Evolutionary conservation across 2,329 filamentous ascomycete species (phyloP).

Genomic region (Trichoderma harzianum): DNA sequence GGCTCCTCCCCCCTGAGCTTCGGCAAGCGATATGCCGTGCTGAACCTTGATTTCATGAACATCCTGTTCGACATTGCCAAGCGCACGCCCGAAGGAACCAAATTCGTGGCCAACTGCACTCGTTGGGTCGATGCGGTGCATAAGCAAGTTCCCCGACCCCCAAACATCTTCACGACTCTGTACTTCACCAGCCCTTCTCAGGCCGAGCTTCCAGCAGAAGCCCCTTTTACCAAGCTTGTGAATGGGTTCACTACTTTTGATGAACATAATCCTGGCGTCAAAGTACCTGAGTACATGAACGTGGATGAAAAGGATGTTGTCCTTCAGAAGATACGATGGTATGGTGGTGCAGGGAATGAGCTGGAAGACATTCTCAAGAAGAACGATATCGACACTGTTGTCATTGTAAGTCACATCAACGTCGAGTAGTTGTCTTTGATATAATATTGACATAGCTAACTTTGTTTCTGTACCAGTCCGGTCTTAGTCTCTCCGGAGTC

Average conservation of each 20-base stretch:
- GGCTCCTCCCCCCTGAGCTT: not conserved
- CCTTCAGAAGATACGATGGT: slow-evolving; percentile 41
- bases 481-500: slow-evolving; percentile 40
- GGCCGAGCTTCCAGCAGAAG: slow-evolving; percentile 33
- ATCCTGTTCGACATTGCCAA: slow-evolving; percentile 34
- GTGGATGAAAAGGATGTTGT: slow-evolving; percentile 35
- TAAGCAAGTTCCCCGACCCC: slow-evolving; percentile 30
- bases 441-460: not conserved
- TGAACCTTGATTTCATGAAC: slow-evolving; percentile 40
- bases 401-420: slow-evolving; percentile 30
- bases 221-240: slow-evolving; percentile 32
- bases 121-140: slow-evolving; percentile 41
- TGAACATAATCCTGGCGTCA: slow-evolving; percentile 24
- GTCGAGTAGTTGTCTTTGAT: not conserved
- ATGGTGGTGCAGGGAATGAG: slow-evolving; percentile 38
- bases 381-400: slow-evolving; percentile 39
- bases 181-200: slow-evolving; percentile 32
- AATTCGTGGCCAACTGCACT: slow-evolving; percentile 20
- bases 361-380: slow-evolving; percentile 40
- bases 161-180: slow-evolving; percentile 38
- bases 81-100: slow-evolving; percentile 31
- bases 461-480: slow-evolving; percentile 28
- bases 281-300: slow-evolving; percentile 33
- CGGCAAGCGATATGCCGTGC: slow-evolving; percentile 18
- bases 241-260: slow-evolving; percentile 29